Evolutionary conservation across 148 eudicot genomes (phyloP).

Genomic region (Salicornia ramosissima): DNA sequence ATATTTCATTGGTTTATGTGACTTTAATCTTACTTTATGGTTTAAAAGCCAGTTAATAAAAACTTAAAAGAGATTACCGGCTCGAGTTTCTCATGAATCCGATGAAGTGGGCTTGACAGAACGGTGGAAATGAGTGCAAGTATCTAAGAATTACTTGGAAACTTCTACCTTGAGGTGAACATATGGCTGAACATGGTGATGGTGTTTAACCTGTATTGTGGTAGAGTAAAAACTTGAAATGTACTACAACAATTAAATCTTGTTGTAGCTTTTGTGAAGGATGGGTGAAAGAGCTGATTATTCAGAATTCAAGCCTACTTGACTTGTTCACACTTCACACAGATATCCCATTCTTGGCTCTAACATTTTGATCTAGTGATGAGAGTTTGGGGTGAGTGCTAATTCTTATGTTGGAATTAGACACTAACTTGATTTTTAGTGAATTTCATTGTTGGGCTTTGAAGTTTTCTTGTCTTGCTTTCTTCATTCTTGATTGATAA

Average conservation of each 20-base stretch:
- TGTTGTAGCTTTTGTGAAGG: background rate
- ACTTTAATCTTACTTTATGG: background rate
- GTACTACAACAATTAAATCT: background rate
- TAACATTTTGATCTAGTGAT: no score
- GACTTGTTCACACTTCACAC: no score
- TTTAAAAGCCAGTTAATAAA: background rate
- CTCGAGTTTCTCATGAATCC: no score
- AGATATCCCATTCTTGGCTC: no score
- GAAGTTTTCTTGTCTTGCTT: background rate
- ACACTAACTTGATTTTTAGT: background rate
- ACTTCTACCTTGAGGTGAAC: background rate
- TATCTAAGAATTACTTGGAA: background rate
- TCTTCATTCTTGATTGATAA: background rate
- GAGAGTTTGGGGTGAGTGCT: no score
- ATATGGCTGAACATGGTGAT: background rate
- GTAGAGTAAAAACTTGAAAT: background rate
- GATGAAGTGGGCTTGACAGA: background rate
- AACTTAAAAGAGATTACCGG: no score
- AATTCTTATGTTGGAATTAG: no score
- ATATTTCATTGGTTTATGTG: background rate
- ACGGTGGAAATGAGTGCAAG: background rate
- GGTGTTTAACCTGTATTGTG: background rate
- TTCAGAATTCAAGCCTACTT: background rate
- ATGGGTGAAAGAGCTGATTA: background rate
- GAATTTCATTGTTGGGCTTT: background rate